Conservation (phyloP, 2,329 filamentous ascomycete species). For the Trichoderma gracile region DNA sequence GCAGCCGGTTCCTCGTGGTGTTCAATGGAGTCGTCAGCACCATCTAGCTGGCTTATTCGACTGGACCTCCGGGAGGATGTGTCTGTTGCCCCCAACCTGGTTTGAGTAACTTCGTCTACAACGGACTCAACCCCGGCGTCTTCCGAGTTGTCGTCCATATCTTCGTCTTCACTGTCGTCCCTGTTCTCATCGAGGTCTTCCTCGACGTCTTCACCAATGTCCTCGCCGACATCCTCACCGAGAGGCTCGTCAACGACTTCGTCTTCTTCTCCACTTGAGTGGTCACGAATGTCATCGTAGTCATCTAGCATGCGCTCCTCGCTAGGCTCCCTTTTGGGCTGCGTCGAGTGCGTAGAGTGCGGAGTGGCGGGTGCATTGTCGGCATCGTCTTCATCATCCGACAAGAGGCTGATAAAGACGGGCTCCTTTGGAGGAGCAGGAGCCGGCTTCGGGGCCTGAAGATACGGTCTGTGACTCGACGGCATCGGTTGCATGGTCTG, state of each 20-base stretch:
- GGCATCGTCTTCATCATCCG: slow-evolving; percentile 49
- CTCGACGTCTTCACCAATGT: slow-evolving; percentile 1
- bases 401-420: slow-evolving; percentile 50
- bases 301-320: neutral
- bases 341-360: neutral
- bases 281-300: neutral
- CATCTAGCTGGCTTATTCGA: slow-evolving; percentile 17
- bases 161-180: neutral
- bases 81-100: neutral
- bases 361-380: slow-evolving; percentile 29
- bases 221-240: slow-evolving; percentile 8
- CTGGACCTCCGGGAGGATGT: slow-evolving; percentile 14
- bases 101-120: neutral
- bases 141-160: neutral
- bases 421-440: slow-evolving; percentile 37
- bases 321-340: slow-evolving; percentile 8
- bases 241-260: neutral
- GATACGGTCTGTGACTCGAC: neutral
- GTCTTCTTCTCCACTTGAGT: neutral
- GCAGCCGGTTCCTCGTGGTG: neutral
- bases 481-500: slow-evolving; percentile 1
- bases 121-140: slow-evolving; percentile 2
- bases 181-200: slow-evolving; percentile 9
- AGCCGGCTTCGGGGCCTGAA: slow-evolving; percentile 18
- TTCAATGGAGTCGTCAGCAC: neutral